Conservation (phyloP, 805 yeast species). For the Debaryomyces castellii region DNA sequence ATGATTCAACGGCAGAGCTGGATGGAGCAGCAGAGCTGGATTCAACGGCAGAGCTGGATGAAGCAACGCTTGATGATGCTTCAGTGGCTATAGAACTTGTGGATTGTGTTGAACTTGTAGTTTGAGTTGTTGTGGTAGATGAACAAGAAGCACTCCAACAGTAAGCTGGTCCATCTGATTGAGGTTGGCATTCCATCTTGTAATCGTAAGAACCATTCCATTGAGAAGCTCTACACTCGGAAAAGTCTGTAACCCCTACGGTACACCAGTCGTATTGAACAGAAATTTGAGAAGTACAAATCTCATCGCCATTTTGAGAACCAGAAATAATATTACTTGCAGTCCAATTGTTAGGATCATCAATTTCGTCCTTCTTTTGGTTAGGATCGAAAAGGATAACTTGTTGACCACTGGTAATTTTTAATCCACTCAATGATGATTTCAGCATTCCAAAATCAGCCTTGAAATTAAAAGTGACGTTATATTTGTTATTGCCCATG, state of each 20-base stretch:
- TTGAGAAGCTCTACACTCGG: not conserved
- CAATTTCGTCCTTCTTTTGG: not conserved
- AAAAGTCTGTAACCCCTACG: not conserved
- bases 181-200: constrained; percentile 1
- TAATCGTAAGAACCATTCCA: constrained; percentile 1
- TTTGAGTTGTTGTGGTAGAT: not conserved
- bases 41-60: too few species aligned
- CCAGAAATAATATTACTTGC: constrained; percentile 1
- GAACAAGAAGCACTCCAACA: constrained; percentile 32
- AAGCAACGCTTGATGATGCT: too few species aligned
- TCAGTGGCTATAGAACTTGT: too few species aligned
- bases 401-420: not conserved
- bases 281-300: constrained; percentile 1
- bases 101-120: not conserved
- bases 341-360: constrained; percentile 1
- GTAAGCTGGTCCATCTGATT: constrained; percentile 1
- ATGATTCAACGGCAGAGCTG: too few species aligned
- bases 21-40: not conserved
- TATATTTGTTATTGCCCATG: not conserved
- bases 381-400: not conserved
- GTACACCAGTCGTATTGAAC: constrained; percentile 2
- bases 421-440: not conserved
- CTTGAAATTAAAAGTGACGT: not conserved
- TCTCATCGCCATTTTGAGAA: not conserved
- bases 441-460: not conserved